Percentiles rank a stretch among this genome's conserved stretches.
Conservation (phyloP, 352 stramenopile genomes). For the Plasmopara halstedii region DNA sequence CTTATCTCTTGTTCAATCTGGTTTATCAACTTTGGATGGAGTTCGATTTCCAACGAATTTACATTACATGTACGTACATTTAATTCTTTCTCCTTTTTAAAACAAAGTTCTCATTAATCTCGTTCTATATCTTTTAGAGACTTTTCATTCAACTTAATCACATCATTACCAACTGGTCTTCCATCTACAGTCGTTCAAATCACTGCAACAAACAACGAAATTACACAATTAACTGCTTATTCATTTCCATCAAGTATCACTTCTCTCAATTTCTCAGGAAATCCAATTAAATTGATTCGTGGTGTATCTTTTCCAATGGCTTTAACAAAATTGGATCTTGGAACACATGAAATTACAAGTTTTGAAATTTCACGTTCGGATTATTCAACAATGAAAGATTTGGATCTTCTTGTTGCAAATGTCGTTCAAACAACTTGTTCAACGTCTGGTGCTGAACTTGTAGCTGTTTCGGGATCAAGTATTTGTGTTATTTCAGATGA, state of each 20-base stretch:
- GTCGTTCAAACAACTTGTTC: conserved; percentile 35
- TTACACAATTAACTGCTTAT: conserved; percentile 43
- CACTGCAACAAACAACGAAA: conserved; percentile 34
- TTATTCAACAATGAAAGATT: conserved; percentile 41
- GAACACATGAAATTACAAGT: conserved; percentile 37
- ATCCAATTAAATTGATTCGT: conserved; percentile 43
- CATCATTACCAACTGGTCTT: conserved; percentile 21
- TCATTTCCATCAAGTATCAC: conserved; percentile 39
- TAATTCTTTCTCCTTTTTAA: background rate
- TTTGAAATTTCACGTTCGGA: conserved; percentile 65
- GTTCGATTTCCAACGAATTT: conserved; percentile 39
- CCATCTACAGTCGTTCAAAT: conserved; percentile 29
- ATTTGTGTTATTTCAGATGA: conserved; percentile 65
- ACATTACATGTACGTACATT: conserved; percentile 38
- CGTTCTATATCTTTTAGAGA: conserved; percentile 29
- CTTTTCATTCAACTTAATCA: conserved; percentile 39
- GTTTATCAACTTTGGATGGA: conserved; percentile 30
- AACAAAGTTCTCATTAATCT: background rate
- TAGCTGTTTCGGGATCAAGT: conserved; percentile 23
- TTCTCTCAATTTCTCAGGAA: conserved; percentile 49
- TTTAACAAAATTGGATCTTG: conserved; percentile 44
- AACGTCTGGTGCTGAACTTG: conserved; percentile 36
- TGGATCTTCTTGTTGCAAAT: conserved; percentile 34
- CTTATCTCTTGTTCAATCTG: conserved; percentile 39
- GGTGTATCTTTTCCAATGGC: conserved; percentile 50